phyloP scores from a whole-genome alignment of 352 stramenopile species.

The Pythium chondricola region DNA sequence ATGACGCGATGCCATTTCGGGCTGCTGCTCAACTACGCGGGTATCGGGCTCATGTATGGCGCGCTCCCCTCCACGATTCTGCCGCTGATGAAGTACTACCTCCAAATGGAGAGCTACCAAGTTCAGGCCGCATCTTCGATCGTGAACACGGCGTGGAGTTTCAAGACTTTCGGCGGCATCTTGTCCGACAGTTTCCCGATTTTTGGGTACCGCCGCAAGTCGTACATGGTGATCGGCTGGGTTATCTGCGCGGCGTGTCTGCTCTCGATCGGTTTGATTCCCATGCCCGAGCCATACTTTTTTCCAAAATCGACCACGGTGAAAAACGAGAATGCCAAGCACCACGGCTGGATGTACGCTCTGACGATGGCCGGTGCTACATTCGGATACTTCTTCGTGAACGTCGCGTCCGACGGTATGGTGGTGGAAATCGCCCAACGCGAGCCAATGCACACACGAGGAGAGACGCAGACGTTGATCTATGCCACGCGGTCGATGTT shows the following conservation, averaged over 20 bases:
- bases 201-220: slow-evolving; percentile 51
- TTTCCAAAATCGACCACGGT: slow-evolving; percentile 3
- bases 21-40: slow-evolving; percentile 63
- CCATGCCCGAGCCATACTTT: slow-evolving; percentile 23
- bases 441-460: slow-evolving; percentile 44
- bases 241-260: slow-evolving; percentile 30
- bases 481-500: slow-evolving; percentile 38
- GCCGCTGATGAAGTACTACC: slow-evolving; percentile 53
- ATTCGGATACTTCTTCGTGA: slow-evolving; percentile 82
- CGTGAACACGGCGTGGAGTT: slow-evolving; percentile 58
- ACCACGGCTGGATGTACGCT: slow-evolving; percentile 50
- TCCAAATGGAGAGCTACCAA: slow-evolving; percentile 61
- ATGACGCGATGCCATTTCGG: slow-evolving; percentile 39
- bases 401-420: slow-evolving; percentile 78
- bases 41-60: slow-evolving; percentile 61
- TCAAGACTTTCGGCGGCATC: slow-evolving; percentile 58
- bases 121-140: slow-evolving; percentile 37
- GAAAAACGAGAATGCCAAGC: slow-evolving; percentile 17
- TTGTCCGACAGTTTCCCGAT: slow-evolving; percentile 61
- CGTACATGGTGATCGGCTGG: slow-evolving; percentile 67
- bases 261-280: slow-evolving; percentile 24
- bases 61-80: slow-evolving; percentile 47
- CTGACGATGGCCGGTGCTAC: slow-evolving; percentile 72
- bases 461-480: slow-evolving; percentile 48
- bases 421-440: slow-evolving; percentile 67